phyloP scores from a whole-genome alignment of 2,329 filamentous ascomycete genomes.

The Basipetospora chlamydospora region DNA sequence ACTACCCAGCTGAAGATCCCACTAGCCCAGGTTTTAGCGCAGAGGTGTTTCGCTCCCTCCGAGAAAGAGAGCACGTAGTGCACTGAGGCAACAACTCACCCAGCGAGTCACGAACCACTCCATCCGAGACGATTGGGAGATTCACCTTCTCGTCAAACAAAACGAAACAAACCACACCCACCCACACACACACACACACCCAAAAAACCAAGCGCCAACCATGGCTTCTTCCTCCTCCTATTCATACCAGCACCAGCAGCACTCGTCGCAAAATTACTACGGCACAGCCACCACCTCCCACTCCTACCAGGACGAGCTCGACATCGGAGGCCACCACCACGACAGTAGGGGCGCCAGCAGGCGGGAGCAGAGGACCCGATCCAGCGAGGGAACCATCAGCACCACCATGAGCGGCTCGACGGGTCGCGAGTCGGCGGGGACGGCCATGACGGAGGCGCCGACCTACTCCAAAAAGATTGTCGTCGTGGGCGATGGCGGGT shows the following conservation, averaged over 20 bases:
- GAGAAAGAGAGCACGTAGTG: too few species aligned
- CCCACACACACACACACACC: background rate
- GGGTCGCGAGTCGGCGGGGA: slow-evolving; percentile 63
- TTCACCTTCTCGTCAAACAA: too few species aligned
- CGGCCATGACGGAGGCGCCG: slow-evolving; percentile 78
- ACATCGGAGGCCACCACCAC: slow-evolving; percentile 20
- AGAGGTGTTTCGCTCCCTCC: too few species aligned
- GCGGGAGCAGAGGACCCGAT: slow-evolving; percentile 43
- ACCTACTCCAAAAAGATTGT: slow-evolving; percentile 98
- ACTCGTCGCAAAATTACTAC: too few species aligned
- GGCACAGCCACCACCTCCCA: slow-evolving; percentile 8
- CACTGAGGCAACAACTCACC: too few species aligned
- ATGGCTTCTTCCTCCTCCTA: slow-evolving; percentile 5
- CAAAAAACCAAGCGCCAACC: too few species aligned
- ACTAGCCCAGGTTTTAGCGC: too few species aligned
- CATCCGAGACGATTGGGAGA: too few species aligned
- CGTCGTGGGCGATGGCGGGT: slow-evolving; percentile 93
- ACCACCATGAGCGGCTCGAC: slow-evolving; percentile 66
- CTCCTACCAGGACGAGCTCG: slow-evolving; percentile 34
- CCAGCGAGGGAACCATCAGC: slow-evolving; percentile 82
- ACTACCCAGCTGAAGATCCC: too few species aligned
- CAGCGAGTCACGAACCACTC: too few species aligned
- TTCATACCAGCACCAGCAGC: slow-evolving; percentile 4
- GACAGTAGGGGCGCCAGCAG: slow-evolving; percentile 9
- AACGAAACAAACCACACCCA: background rate